A percentile compares a stretch with the other conserved stretches of the same genome.
Conservation (phyloP, 83 land plant species). For the Picea abies region DNA sequence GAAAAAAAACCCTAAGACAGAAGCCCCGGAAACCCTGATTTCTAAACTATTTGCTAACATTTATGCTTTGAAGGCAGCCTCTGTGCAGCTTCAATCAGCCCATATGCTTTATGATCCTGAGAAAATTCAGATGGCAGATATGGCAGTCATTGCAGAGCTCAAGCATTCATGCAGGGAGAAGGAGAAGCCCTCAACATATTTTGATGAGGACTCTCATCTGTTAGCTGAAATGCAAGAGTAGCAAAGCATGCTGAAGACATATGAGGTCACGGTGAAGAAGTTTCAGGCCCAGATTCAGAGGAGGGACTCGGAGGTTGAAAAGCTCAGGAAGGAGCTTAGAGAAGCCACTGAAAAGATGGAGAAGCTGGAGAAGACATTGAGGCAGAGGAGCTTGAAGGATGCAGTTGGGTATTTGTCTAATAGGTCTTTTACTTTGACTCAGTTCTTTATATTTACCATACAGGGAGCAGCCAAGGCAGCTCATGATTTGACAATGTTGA, state of each 20-base stretch:
- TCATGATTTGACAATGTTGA: constrained; percentile 74
- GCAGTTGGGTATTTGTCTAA: constrained; percentile 29
- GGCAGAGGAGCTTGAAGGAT: constrained; percentile 54
- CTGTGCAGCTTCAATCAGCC: constrained; percentile 73
- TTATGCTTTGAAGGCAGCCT: constrained; percentile 78
- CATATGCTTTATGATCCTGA: constrained; percentile 87
- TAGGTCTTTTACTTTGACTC: constrained; percentile 44
- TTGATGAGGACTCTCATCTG: constrained; percentile 55
- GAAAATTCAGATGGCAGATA: constrained; percentile 75
- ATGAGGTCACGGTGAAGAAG: constrained; percentile 74
- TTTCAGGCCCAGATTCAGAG: constrained; percentile 71
- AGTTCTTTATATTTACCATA: constrained; percentile 40
- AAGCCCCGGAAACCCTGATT: constrained; percentile 66
- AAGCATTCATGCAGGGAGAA: constrained; percentile 73
- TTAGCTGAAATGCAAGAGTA: constrained; percentile 40
- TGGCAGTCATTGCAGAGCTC: constrained; percentile 74
- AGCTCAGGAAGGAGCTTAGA: constrained; percentile 51
- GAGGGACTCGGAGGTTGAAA: constrained; percentile 58
- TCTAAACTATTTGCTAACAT: constrained; percentile 62
- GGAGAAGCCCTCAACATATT: constrained; percentile 42
- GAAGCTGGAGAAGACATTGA: constrained; percentile 66
- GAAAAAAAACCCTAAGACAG: constrained; percentile 45
- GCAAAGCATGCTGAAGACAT: constrained; percentile 62
- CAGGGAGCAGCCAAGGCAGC: constrained; percentile 59
- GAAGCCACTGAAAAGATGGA: constrained; percentile 50